Evolutionary conservation across 345 rosid genomes (phyloP), one percentile per base, ranked within the genome.

Genomic region (Murraya koenigii): DNA sequence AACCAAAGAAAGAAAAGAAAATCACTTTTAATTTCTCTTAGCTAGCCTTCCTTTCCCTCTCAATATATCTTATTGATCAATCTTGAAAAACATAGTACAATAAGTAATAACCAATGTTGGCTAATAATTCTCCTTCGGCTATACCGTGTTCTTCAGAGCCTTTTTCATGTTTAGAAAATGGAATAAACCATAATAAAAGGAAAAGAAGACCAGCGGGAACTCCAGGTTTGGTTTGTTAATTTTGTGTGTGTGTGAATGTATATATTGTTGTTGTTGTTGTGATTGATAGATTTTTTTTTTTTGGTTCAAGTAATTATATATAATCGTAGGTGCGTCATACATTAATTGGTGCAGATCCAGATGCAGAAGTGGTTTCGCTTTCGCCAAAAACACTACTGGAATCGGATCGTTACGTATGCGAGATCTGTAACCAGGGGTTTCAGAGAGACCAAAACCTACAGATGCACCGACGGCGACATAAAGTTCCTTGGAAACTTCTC

Each of bases 401-500:
- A 81, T 95, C 99, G 59, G 99, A 95, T 82, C 93, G 90, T 68
- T 95, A 93, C 82, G 88, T 95, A 25, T 95, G 98, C 56, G 99
- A 95, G 94, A 95, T 95, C 88, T 95, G 99, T 85, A 95, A 90
- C 87, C 98, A 93, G 79, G 99, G 98, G 19, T 95, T 95, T 76
- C 99, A 95, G 78, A 86, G 99, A 72, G 99, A 95, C 85, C 99
- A 95, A 78, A 95, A 95, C 88, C 87, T 95, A 22, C 98, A 95
- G 91, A 95, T 95, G 99, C 99, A 95, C 81, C 82, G 97, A 80
- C 80, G 99, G 80, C 75, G 99, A 54, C 99, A 95, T 82, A 95
- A 95, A 86, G 99, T 95, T 6, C 99, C 99, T 19, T 95, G 99
- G 99, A 93, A 95, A 88, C 91, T 95, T 39, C 91, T 95, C 9